Evolutionary conservation across 2,329 filamentous ascomycete species (phyloP).

Genomic region (Trichoderma koningii): DNA sequence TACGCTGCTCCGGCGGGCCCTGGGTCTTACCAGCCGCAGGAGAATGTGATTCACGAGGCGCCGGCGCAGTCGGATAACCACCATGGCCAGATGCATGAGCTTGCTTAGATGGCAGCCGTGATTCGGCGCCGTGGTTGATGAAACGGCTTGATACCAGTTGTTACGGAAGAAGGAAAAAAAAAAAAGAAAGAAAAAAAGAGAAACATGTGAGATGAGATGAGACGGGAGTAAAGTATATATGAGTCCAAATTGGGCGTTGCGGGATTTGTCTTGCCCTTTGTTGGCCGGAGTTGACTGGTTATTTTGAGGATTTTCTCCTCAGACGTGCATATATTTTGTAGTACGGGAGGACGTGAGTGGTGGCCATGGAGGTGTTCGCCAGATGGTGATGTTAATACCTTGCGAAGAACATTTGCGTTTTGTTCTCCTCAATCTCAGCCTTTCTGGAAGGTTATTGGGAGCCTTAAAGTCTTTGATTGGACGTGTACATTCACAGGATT

Average conservation of each 20-base stretch:
- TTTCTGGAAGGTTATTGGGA: not conserved
- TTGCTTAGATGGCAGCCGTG: slow-evolving; percentile 35
- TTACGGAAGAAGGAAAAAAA: not conserved
- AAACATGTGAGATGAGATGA: not conserved
- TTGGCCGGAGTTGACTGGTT: slow-evolving; percentile 24
- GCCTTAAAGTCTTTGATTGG: too few relatives aligned
- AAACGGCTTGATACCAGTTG: not conserved
- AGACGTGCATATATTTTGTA: too few relatives aligned
- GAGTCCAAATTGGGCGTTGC: slow-evolving; percentile 20
- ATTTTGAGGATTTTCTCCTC: too few relatives aligned
- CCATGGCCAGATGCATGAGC: slow-evolving; percentile 46
- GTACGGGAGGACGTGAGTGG: too few relatives aligned
- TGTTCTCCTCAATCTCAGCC: too few relatives aligned
- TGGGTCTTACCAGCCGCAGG: slow-evolving; percentile 33
- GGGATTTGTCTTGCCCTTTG: slow-evolving; percentile 18
- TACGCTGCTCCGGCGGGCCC: slow-evolving; percentile 29
- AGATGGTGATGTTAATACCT: not conserved
- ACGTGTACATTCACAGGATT: not conserved
- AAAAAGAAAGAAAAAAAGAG: too few relatives aligned
- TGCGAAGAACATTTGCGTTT: too few relatives aligned
- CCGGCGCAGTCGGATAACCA: slow-evolving; percentile 43
- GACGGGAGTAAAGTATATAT: slow-evolving; percentile 6
- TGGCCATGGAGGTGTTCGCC: not conserved
- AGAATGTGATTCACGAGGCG: slow-evolving; percentile 43
- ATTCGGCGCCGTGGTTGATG: slow-evolving; percentile 5